Conservation (phyloP, 306 rosid genomes). For the Trifolium repens region DNA sequence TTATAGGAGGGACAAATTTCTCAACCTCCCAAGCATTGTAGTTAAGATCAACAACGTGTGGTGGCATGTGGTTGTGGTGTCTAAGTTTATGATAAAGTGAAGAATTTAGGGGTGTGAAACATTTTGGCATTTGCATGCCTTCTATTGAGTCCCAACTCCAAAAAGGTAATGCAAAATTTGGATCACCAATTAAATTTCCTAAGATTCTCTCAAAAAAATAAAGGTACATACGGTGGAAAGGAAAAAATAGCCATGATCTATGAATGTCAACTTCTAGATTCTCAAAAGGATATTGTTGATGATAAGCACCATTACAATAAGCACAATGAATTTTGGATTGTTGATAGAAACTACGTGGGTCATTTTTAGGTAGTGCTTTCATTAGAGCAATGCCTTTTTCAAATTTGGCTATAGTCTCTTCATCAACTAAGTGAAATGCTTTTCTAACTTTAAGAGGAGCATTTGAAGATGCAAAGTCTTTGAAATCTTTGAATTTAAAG, state of each 20-base stretch:
- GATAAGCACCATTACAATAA: constrained; percentile 70
- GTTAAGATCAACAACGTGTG: constrained; percentile 49
- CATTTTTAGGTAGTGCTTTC: constrained; percentile 44
- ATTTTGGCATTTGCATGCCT: constrained; percentile 59
- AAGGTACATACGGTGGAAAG: constrained; percentile 73
- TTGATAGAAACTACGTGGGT: constrained; percentile 62
- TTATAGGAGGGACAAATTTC: neutral
- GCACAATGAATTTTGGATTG: constrained; percentile 72
- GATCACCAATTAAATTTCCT: constrained; percentile 54
- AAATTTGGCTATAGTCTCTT: constrained; percentile 26
- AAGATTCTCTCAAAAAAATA: constrained; percentile 66
- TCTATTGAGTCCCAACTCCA: constrained; percentile 72
- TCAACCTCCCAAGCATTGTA: too few relatives aligned
- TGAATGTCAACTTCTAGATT: constrained; percentile 51
- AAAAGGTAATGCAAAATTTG: constrained; percentile 61
- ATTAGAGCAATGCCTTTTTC: constrained; percentile 34
- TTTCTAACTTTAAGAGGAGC: neutral
- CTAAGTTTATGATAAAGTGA: constrained; percentile 57
- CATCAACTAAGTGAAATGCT: constrained; percentile 19
- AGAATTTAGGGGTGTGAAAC: constrained; percentile 46
- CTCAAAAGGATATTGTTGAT: constrained; percentile 43
- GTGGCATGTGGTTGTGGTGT: constrained; percentile 50
- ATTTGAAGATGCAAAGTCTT: constrained; percentile 17
- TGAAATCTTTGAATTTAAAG: constrained; percentile 18
- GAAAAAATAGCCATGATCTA: constrained; percentile 68